Percentiles rank a stretch among this genome's conserved stretches.
Evolutionary conservation across 306 rosid species (phyloP).

Genomic region (Castanea mollissima): DNA sequence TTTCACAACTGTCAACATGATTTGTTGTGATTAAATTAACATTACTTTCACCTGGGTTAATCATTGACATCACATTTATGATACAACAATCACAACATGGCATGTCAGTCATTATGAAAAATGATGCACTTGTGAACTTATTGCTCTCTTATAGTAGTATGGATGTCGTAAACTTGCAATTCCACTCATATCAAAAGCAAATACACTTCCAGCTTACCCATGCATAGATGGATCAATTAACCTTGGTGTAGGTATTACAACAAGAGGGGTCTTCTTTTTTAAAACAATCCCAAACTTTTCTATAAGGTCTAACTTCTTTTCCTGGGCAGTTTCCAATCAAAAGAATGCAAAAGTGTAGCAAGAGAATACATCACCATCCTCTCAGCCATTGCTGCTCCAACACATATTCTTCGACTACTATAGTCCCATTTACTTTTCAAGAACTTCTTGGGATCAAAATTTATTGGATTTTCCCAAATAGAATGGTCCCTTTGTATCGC

Average conservation of each 20-base stretch:
- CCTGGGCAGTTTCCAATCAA: conserved; percentile 58
- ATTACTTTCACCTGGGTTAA: too few species aligned
- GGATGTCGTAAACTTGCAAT: background rate
- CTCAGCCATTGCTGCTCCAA: conserved; percentile 76
- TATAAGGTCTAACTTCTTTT: conserved; percentile 34
- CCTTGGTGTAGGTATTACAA: conserved; percentile 54
- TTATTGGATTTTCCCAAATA: conserved; percentile 54
- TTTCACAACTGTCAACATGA: too few species aligned
- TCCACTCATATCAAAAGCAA: background rate
- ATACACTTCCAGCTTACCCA: background rate
- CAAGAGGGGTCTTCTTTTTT: conserved; percentile 51
- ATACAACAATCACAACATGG: too few species aligned
- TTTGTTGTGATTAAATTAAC: too few species aligned
- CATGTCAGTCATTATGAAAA: too few species aligned
- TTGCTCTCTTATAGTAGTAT: too few species aligned
- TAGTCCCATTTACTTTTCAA: conserved; percentile 41
- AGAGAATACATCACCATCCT: conserved; percentile 50
- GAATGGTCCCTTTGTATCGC: too few species aligned
- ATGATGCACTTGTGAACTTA: too few species aligned
- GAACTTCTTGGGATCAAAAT: conserved; percentile 65
- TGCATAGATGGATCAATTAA: conserved; percentile 44
- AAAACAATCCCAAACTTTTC: conserved; percentile 20
- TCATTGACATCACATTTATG: too few species aligned
- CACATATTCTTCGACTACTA: conserved; percentile 64
- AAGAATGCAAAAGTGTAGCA: conserved; percentile 62